Percentiles rank a stretch among this genome's conserved stretches.
Evolutionary conservation across 768 basidiomycete genomes (phyloP).

Genomic region (Leccinum aurantiacum): DNA sequence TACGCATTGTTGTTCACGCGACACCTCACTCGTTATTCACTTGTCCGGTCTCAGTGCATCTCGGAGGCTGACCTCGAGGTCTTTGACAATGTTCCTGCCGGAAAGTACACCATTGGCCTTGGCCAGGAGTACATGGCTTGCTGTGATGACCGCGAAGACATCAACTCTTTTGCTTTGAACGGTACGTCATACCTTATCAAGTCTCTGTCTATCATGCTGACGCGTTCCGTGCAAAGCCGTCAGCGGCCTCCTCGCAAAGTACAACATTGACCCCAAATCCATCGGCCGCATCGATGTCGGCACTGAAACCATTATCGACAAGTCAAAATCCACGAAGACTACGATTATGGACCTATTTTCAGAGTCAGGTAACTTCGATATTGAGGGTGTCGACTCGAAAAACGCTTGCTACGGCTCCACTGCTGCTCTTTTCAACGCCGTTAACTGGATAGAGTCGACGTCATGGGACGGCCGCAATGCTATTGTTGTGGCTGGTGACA

Average conservation of each 20-base stretch:
- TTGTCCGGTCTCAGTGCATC: constrained; percentile 63
- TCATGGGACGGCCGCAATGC: constrained; percentile 99
- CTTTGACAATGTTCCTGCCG: constrained; percentile 90
- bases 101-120: constrained; percentile 99
- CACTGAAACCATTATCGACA: constrained; percentile 99
- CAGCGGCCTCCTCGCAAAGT: constrained; percentile 86
- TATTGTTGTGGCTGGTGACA: constrained; percentile 95
- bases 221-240: constrained; percentile 56
- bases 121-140: constrained; percentile 99
- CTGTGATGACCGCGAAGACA: constrained; percentile 98
- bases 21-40: constrained; percentile 12
- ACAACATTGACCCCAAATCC: constrained; percentile 92
- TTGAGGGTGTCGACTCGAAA: constrained; percentile 98
- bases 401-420: constrained; percentile 99
- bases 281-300: constrained; percentile 98
- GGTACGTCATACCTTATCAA: constrained; percentile 49
- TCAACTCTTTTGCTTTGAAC: constrained; percentile 95
- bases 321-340: constrained; percentile 98
- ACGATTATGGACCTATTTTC: constrained; percentile 98
- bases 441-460: constrained; percentile 96
- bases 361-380: constrained; percentile 89
- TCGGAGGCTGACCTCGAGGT: constrained; percentile 92
- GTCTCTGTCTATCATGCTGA: not conserved
- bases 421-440: constrained; percentile 96
- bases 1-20: constrained; percentile 39